phyloP scores from a whole-genome alignment of 1,139 yeast species.

The Casaregolazyma suthepensis region DNA sequence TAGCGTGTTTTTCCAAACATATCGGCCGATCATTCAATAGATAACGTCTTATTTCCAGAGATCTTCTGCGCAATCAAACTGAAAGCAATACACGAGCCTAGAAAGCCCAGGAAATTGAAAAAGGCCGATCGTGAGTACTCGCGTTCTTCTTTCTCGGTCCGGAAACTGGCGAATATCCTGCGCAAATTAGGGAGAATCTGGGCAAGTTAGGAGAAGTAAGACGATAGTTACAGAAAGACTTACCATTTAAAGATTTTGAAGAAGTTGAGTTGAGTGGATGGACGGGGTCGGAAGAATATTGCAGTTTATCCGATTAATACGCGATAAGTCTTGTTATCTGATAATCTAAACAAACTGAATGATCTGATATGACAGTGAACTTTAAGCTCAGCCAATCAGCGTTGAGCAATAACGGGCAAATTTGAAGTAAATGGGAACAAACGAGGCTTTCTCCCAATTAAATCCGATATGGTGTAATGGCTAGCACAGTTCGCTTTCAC shows the following conservation, averaged over 20 bases:
- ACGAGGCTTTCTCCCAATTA: neutral
- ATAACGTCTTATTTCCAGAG: slow-evolving; percentile 16
- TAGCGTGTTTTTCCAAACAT: neutral
- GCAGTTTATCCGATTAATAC: neutral
- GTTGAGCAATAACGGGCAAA: neutral
- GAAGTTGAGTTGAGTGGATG: neutral
- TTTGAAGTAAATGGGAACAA: neutral
- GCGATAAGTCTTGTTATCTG: neutral
- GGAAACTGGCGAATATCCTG: slow-evolving; percentile 70
- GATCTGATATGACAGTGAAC: neutral
- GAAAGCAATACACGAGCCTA: slow-evolving; percentile 74
- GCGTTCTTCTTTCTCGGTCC: slow-evolving; percentile 83
- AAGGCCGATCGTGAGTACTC: slow-evolving; percentile 73
- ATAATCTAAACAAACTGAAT: neutral
- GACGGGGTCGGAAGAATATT: neutral
- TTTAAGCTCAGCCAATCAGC: neutral
- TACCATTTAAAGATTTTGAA: neutral
- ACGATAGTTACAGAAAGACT: neutral
- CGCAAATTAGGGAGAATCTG: slow-evolving; percentile 56
- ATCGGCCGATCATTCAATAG: neutral
- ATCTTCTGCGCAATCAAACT: slow-evolving; percentile 69
- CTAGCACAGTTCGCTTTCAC: slow-evolving; percentile 81
- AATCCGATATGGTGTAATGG: slow-evolving; percentile 77
- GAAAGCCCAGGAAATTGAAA: slow-evolving; percentile 71
- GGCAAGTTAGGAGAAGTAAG: slow-evolving; percentile 2